These are phyloP conservation scores for Sphaerulina musiva DNA, from an alignment of 2,329 filamentous ascomycete species.

Conservation along the genomic window DNA sequence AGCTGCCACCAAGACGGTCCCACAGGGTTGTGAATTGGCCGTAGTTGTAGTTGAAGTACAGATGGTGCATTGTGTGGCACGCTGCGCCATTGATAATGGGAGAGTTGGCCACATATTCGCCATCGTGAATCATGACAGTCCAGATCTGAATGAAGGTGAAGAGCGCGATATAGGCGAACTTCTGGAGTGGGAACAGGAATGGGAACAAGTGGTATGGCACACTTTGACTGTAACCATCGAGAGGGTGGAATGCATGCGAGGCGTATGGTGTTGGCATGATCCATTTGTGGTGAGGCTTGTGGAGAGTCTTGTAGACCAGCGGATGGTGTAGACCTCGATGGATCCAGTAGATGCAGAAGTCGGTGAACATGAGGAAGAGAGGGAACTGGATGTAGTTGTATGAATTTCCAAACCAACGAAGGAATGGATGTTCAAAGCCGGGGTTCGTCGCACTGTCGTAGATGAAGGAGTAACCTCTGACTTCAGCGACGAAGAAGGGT, in stretches of 20 bases:
- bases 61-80: slow-evolving; percentile 87
- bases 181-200: slow-evolving; percentile 87
- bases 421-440: slow-evolving; percentile 27
- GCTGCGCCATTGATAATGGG: slow-evolving; percentile 91
- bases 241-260: slow-evolving; percentile 86
- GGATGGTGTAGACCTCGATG: slow-evolving; percentile 81
- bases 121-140: slow-evolving; percentile 94
- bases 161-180: slow-evolving; percentile 75
- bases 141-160: slow-evolving; percentile 95
- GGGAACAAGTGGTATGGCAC: slow-evolving; percentile 91
- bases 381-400: slow-evolving; percentile 78
- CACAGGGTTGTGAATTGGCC: slow-evolving; percentile 90
- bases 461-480: slow-evolving; percentile 76
- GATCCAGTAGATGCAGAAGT: slow-evolving; percentile 86
- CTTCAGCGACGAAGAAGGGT: slow-evolving; percentile 74
- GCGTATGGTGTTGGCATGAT: slow-evolving; percentile 96
- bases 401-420: slow-evolving; percentile 39
- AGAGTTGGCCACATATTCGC: slow-evolving; percentile 85
- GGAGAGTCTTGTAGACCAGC: slow-evolving; percentile 72
- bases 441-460: slow-evolving; percentile 58
- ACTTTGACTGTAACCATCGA: slow-evolving; percentile 84
- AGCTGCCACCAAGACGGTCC: slow-evolving; percentile 82
- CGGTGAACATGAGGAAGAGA: slow-evolving; percentile 80
- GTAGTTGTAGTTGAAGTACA: slow-evolving; percentile 87
- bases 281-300: slow-evolving; percentile 99